Base-by-base conservation (phyloP, 345 rosid species). In the Draba incana region DNA sequence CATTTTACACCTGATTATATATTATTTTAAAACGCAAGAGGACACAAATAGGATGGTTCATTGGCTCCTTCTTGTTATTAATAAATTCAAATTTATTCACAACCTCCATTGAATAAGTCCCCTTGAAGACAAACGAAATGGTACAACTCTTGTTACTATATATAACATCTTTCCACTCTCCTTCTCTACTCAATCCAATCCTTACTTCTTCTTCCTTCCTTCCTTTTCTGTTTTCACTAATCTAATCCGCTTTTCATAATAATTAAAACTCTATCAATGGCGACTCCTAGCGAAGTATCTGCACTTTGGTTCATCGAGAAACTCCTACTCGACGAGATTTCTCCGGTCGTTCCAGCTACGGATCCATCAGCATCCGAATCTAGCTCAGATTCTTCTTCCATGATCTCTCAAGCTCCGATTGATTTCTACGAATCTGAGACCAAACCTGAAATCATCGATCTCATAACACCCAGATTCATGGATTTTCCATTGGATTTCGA, bases 271-370 rank as follows among this genome's bases (percentile, higher is more conserved):
- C 24, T 48, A 39, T 43, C 35, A n/a, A 84, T 83, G 90, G 80
- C 79, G 0, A 64, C 74, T 23, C 71, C 80, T 12, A 47, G 44
- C 11, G 84, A 79, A 51, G 82, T 79, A 13, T 75, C 81, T 1
- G 73, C 85, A 12, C 88, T 92, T 49, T 80, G 76, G 66, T 64
- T 77, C 51, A 85, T 92, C 50, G 44, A 85, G 68, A 81, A 77
- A 5, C 86, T 79, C 55, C 79, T 92, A n/a, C 77, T 92, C 1
- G 85, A 71, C 45, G 96, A 85, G 8, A 4, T 25, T 24, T 78
- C 88, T 13, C 86, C 89, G 0, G 53, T 71, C 1, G 73, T 66
- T 57, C 20, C 52, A 6, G 57, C 33, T 64, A 70, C 14, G 42
- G 38, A 59, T 39, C 12, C 58, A 31, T 35, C 38, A 35, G 24